Conservation (phyloP, 257 asterid genomes). For the Handroanthus guayacan region DNA sequence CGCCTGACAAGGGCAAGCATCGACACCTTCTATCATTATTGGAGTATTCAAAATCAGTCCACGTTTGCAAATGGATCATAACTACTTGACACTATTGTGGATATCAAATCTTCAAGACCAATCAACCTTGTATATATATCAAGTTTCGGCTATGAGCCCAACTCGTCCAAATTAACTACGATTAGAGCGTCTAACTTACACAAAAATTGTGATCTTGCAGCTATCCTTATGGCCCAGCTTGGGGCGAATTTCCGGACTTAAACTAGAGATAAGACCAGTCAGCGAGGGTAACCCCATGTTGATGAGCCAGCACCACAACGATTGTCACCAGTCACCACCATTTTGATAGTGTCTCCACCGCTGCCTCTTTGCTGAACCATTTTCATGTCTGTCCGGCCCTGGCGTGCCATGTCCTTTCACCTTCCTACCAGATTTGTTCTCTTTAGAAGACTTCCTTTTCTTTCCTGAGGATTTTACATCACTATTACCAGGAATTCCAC, state of each 20-base stretch:
- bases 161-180: background rate
- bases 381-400: constrained; percentile 31
- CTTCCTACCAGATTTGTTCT: constrained; percentile 50
- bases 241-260: background rate
- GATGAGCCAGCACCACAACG: constrained; percentile 9
- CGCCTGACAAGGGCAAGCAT: too few species aligned
- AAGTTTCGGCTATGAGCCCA: background rate
- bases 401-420: constrained; percentile 33
- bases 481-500: constrained; percentile 32
- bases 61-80: background rate
- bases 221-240: background rate
- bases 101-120: background rate
- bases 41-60: background rate
- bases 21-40: too few species aligned
- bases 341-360: constrained; percentile 46
- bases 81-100: background rate
- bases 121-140: constrained; percentile 13
- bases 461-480: constrained; percentile 53
- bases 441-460: constrained; percentile 60
- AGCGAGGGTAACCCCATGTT: background rate
- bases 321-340: constrained; percentile 30
- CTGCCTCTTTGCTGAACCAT: constrained; percentile 47
- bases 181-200: background rate
- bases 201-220: constrained; percentile 7
- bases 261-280: background rate